Evolutionary conservation across 2,329 filamentous ascomycete genomes (phyloP), one percentile per base, ranked within the genome.

Genomic region (Claviceps arundinis): DNA sequence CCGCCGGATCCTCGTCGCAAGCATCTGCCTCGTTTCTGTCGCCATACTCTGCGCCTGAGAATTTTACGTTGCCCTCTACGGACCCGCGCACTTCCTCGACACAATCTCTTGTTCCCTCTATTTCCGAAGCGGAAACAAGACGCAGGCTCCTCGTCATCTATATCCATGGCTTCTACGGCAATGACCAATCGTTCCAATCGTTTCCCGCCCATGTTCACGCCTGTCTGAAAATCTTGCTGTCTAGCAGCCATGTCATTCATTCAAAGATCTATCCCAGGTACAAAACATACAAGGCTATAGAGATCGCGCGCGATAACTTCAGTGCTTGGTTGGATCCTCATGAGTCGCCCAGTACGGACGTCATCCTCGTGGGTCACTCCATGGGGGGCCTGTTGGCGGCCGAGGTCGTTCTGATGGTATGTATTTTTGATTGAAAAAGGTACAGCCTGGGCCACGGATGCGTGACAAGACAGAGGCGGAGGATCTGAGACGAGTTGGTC

Each of bases 121-220:
- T 54, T n/a, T 45, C 55, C 19, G 54, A 57, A 16, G 54, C 53
- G 16, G 54, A 59, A 41, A 64, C 59, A 55, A 71, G 73, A 45
- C 74, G 80, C 55, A 79, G 73, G 26, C 73, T 96, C 24, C 75
- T 96, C 1, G 64, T 95, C 22, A 73, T 95, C 50, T 95, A 89
- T 64, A 82, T 95, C 52, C 90, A 95, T 70, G 89, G 90, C 55
- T 95, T 94, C 69, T 85, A 93, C 75, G 89, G 90, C 50, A 85
- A 87, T 54, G 87, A 93, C 65, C 85, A 85, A 37, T 94, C 87
- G 53, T 96, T 96, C 64, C 80, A 83, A 56, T 87, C 85, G 45
- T 95, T 96, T 60, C 90, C 90, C 0, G 86, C 86, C 7, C 89
- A 95, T 69, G 79, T 95, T 4, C 90, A 96, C 65, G 79, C 82